phyloP scores from a whole-genome alignment of 371 early-diverging fungal species.

The Mucor racemosus region DNA sequence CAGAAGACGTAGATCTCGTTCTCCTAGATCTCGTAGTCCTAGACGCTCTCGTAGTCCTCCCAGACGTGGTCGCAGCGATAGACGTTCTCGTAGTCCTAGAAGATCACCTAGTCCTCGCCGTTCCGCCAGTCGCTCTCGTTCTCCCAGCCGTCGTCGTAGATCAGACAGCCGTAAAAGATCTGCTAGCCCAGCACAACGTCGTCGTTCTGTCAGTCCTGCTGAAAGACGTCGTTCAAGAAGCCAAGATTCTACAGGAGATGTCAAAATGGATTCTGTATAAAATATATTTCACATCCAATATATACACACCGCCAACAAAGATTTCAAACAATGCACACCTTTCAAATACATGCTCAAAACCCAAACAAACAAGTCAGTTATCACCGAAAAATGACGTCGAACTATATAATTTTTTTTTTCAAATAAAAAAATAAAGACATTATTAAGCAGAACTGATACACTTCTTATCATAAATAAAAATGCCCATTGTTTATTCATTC shows the following conservation, averaged over 20 bases:
- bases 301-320: neutral
- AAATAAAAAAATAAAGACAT: neutral
- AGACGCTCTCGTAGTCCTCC: slow-evolving; percentile 48
- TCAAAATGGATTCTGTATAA: slow-evolving; percentile 12
- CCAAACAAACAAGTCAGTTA: neutral
- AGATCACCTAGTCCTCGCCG: slow-evolving; percentile 30
- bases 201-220: slow-evolving; percentile 12
- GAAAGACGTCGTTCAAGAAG: slow-evolving; percentile 19
- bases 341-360: neutral
- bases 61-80: slow-evolving; percentile 35
- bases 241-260: slow-evolving; percentile 14
- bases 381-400: neutral
- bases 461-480: neutral
- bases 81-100: slow-evolving; percentile 39
- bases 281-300: slow-evolving; percentile 2
- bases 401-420: neutral
- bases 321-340: neutral
- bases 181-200: slow-evolving; percentile 13
- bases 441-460: neutral
- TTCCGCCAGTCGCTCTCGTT: slow-evolving; percentile 21
- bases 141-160: slow-evolving; percentile 14
- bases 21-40: slow-evolving; percentile 20
- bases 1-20: slow-evolving; percentile 24
- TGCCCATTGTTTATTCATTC: slow-evolving; percentile 63
- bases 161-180: slow-evolving; percentile 14